Base-by-base conservation (phyloP, 179 eudicot genomes). In the Spergularia azorica region DNA sequence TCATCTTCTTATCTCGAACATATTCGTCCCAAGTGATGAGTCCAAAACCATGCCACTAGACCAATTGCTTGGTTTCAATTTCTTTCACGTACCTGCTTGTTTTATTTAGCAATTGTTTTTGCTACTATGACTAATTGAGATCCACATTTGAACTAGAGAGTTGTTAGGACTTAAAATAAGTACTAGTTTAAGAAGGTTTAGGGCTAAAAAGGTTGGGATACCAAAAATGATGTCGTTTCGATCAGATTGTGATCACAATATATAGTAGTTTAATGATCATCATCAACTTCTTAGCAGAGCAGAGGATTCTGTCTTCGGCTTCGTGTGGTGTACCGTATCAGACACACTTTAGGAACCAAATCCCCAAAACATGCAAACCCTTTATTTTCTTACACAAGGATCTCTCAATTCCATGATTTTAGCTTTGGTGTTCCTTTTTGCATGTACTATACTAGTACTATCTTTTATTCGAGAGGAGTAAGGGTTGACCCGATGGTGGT, bases 361-460 rank as follows among this genome's bases (percentile, higher is more conserved):
- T 74, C 71, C 82, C 82, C 78, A 51, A 74, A 79, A 79, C 82
- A 79, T 79, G 63, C 71, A 69, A 21, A 12, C 52, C 70, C 70
- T 21, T 59, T 57, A 75, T 79, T 59, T 64, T 64, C 76, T 64
- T 16, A 0, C 32, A 26, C 32, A 26, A 26, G 32, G 32, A 43
- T 17, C 18, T 67, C 18, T 43, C 74, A 48, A 3, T 54, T 61
- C 7, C 38, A 3, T 20, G 65, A 41, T 65, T 39, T 65, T 65
- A 14, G 50, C 70, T 38, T 15, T 17, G 11, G 64, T 14, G 64
- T 14, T 26, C 32, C 32, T 26, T 26, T 26, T 26, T 26, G 32
- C 0, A 26, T 26, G 32, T 26, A 26, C 32, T 26, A 26, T 26
- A n/a, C n/a, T n/a, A n/a, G n/a, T 26, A 26, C 32, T 26, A 26